These are phyloP conservation scores for Eucalyptus curtisii DNA, from an alignment of 345 rosid genomes.

Conservation along the genomic window DNA sequence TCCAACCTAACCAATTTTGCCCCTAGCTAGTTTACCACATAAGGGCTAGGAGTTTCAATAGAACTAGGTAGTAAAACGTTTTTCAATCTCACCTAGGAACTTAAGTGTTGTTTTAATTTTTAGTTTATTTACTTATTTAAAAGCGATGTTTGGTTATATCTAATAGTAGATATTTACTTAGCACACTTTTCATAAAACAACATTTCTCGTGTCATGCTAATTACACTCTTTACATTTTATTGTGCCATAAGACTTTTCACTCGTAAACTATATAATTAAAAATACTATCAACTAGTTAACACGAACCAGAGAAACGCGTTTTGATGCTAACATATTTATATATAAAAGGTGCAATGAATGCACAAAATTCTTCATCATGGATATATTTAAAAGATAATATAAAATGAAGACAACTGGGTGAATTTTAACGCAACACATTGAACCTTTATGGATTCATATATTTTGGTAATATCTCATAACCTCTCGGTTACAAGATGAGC, in stretches of 20 bases:
- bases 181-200: not conserved
- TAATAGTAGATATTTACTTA: not conserved
- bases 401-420: not conserved
- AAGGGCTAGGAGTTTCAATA: not conserved
- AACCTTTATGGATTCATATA: not conserved
- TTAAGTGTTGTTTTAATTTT: not conserved
- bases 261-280: not conserved
- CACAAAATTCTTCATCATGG: not conserved
- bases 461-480: not conserved
- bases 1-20: not conserved
- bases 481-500: too few relatives aligned
- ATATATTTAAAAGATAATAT: not conserved
- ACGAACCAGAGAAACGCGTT: not conserved
- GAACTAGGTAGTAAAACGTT: not conserved
- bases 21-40: not conserved
- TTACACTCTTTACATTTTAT: not conserved
- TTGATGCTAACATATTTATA: not conserved
- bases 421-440: not conserved
- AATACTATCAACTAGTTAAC: not conserved
- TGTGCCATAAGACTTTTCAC: accelerated
- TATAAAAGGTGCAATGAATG: not conserved
- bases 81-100: not conserved
- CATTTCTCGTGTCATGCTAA: not conserved
- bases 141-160: not conserved
- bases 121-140: not conserved